These are phyloP conservation scores for Rutstroemia sp. DNA, from an alignment of 2,329 filamentous ascomycete genomes.

Conservation along the genomic window DNA sequence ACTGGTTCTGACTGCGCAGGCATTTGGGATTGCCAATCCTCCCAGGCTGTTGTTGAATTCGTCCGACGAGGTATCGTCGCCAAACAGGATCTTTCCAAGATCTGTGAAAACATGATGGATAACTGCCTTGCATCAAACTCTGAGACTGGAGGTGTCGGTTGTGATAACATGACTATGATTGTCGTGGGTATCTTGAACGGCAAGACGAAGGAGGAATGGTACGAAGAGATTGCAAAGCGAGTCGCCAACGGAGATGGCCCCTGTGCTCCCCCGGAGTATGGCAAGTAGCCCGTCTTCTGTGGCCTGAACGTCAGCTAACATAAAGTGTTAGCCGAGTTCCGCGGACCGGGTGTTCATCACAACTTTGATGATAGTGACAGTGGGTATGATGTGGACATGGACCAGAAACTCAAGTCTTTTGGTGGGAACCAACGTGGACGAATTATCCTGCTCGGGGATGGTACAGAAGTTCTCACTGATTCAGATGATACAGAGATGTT, in stretches of 20 bases:
- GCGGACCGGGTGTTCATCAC: conserved; percentile 73
- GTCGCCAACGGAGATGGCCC: conserved; percentile 96
- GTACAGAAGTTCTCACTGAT: conserved; percentile 84
- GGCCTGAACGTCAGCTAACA: conserved; percentile 20
- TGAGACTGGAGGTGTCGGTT: conserved; percentile 94
- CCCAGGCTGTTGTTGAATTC: conserved; percentile 94
- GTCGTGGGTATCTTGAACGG: conserved; percentile 84
- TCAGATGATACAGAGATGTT: conserved; percentile 91
- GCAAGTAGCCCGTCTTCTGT: conserved; percentile 43
- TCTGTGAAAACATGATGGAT: conserved; percentile 99
- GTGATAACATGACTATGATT: conserved; percentile 99
- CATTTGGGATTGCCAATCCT: conserved; percentile 99
- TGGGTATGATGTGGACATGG: conserved; percentile 69
- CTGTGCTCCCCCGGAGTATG: conserved; percentile 98
- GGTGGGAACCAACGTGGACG: conserved; percentile 68
- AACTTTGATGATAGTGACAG: conserved; percentile 75
- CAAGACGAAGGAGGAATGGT: conserved; percentile 96
- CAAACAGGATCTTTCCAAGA: conserved; percentile 88
- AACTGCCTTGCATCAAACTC: conserved; percentile 97
- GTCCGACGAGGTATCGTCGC: conserved; percentile 92
- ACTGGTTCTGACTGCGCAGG: conserved; percentile 45
- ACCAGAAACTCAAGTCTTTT: conserved; percentile 55
- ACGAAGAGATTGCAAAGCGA: conserved; percentile 86
- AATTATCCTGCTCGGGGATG: conserved; percentile 92
- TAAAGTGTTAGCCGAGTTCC: conserved; percentile 63